Evolutionary conservation across 2,329 filamentous ascomycete genomes (phyloP).

Genomic region (Sporothrix phasma): DNA sequence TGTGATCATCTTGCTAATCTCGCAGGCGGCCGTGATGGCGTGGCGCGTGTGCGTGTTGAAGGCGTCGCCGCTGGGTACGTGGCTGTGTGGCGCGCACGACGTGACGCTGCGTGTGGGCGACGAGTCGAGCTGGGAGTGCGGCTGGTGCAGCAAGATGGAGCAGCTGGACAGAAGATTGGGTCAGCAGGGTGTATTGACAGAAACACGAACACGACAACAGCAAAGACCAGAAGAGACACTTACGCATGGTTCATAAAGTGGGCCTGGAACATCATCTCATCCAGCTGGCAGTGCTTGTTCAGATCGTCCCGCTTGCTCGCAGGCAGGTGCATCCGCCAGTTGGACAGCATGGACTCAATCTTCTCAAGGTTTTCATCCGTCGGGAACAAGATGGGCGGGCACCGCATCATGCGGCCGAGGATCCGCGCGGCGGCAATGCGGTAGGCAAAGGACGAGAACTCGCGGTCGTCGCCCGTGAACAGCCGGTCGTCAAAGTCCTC

Average conservation of each 20-base stretch:
- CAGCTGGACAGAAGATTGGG: slow-evolving; percentile 30
- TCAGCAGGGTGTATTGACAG: not conserved
- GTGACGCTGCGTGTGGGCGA: slow-evolving; percentile 49
- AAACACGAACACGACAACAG: not conserved
- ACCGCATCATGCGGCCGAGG: slow-evolving; percentile 62
- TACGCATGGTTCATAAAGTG: slow-evolving; percentile 63
- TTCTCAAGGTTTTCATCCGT: slow-evolving; percentile 43
- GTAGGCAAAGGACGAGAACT: slow-evolving; percentile 79
- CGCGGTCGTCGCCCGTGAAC: slow-evolving; percentile 59
- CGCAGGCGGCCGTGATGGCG: slow-evolving; percentile 67
- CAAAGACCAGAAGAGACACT: not conserved
- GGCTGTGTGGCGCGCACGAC: slow-evolving; percentile 54
- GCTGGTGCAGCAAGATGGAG: slow-evolving; percentile 69
- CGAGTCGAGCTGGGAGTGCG: slow-evolving; percentile 63
- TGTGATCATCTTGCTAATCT: slow-evolving; percentile 64
- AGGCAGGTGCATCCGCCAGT: slow-evolving; percentile 75
- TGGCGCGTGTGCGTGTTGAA: slow-evolving; percentile 67
- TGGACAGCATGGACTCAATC: slow-evolving; percentile 47
- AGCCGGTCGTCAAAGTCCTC: slow-evolving; percentile 66
- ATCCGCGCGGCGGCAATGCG: slow-evolving; percentile 73
- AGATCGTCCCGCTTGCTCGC: slow-evolving; percentile 60
- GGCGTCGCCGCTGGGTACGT: slow-evolving; percentile 37
- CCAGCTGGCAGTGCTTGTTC: slow-evolving; percentile 58
- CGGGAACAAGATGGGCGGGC: slow-evolving; percentile 40
- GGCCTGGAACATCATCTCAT: slow-evolving; percentile 88